phyloP scores from a whole-genome alignment of 2,329 filamentous ascomycete genomes.

The Monilinia polystroma region DNA sequence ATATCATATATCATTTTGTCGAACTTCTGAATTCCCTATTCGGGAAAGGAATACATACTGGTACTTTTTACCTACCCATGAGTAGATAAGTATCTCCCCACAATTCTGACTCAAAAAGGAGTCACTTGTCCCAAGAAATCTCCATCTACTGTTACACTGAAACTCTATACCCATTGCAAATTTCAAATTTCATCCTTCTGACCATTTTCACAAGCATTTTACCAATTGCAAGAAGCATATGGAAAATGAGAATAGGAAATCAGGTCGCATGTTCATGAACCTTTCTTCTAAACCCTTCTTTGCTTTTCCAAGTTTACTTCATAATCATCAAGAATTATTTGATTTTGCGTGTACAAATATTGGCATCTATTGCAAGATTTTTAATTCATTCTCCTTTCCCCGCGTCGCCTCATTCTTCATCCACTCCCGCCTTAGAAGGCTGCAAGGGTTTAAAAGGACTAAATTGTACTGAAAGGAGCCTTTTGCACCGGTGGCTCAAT shows the following conservation, averaged over 20 bases:
- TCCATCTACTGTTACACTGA: constrained; percentile 16
- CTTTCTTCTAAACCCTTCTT: background rate
- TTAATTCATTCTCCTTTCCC: background rate
- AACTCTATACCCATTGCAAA: constrained; percentile 1
- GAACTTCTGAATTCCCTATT: constrained; percentile 9
- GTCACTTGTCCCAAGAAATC: constrained; percentile 17
- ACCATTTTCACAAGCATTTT: constrained; percentile 4
- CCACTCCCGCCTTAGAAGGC: constrained; percentile 15
- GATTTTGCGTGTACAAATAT: background rate
- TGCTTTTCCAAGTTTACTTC: no score
- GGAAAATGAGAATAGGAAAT: background rate
- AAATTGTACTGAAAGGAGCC: background rate
- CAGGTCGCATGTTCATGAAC: constrained; percentile 2
- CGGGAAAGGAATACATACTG: constrained; percentile 8
- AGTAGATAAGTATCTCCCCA: constrained; percentile 15
- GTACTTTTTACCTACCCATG: constrained; percentile 2
- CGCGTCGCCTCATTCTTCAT: constrained; percentile 10
- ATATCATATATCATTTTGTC: constrained; percentile 7
- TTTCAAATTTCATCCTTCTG: constrained; percentile 7
- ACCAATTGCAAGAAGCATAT: background rate
- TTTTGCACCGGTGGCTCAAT: constrained; percentile 8
- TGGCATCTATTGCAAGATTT: background rate
- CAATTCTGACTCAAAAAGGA: constrained; percentile 18
- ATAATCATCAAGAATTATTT: background rate
- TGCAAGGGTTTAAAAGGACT: constrained; percentile 2